A percentile compares a stretch with the other conserved stretches of the same genome.
Evolutionary conservation across 352 stramenopile species (phyloP).

Genomic region (Stramenopiles sp.): DNA sequence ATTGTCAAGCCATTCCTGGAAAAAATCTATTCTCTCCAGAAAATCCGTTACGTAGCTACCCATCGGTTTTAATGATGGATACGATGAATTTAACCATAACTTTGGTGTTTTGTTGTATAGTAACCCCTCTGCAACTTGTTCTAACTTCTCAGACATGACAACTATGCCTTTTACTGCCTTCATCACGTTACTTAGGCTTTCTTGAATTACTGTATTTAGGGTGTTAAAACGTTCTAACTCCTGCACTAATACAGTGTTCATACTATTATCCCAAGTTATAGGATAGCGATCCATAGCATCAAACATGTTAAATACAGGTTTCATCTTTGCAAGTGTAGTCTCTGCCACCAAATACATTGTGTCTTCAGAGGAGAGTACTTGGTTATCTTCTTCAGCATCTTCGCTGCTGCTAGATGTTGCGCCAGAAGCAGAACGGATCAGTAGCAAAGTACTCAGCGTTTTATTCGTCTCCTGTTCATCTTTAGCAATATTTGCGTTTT

Average conservation of each 20-base stretch:
- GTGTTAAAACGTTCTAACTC: constrained; percentile 36
- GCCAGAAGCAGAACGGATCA: background rate
- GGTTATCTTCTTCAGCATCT: constrained; percentile 1
- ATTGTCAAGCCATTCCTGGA: constrained; percentile 32
- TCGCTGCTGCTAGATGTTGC: background rate
- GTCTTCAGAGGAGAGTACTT: constrained; percentile 15
- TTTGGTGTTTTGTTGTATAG: constrained; percentile 58
- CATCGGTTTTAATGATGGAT: constrained; percentile 78
- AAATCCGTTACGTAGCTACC: constrained; percentile 74
- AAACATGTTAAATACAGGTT: background rate
- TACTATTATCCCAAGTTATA: constrained; percentile 27
- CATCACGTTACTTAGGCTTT: constrained; percentile 36
- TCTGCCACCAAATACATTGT: constrained; percentile 24
- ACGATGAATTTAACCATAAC: constrained; percentile 67
- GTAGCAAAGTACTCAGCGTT: constrained; percentile 20
- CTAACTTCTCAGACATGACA: constrained; percentile 79
- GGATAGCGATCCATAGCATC: background rate
- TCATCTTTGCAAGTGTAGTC: background rate
- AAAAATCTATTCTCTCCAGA: constrained; percentile 40
- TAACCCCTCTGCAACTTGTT: constrained; percentile 71
- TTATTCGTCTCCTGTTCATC: constrained; percentile 36
- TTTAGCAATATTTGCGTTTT: constrained; percentile 77
- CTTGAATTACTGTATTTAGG: constrained; percentile 30
- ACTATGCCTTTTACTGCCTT: constrained; percentile 68
- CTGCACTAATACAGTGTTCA: constrained; percentile 41